Evolutionary conservation across 2,329 filamentous ascomycete genomes (phyloP).

Genomic region (Aspergillus udagawae): DNA sequence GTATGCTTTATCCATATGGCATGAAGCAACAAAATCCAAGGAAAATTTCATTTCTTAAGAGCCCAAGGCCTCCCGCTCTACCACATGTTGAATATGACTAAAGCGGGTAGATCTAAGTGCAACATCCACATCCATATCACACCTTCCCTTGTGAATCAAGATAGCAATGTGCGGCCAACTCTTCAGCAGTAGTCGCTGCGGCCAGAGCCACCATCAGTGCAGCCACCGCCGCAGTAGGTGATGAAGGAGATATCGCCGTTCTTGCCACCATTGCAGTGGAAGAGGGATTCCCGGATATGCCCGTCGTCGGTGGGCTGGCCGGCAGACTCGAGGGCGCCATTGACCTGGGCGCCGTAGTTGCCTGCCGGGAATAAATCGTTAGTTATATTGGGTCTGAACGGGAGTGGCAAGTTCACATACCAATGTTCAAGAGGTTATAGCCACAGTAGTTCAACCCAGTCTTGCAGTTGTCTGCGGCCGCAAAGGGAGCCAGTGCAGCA

Average conservation of each 20-base stretch:
- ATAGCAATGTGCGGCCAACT: background rate
- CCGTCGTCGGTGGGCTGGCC: conserved; percentile 1
- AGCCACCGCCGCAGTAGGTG: conserved; percentile 3
- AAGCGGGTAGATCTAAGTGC: background rate
- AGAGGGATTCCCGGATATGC: conserved; percentile 6
- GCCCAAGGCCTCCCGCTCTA: background rate
- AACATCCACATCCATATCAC: background rate
- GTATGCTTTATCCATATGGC: background rate
- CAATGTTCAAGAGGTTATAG: conserved; percentile 6
- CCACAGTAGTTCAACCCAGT: conserved; percentile 7
- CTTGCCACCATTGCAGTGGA: conserved; percentile 5
- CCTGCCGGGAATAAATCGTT: background rate
- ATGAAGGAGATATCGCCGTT: conserved; percentile 7
- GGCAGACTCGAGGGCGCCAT: conserved; percentile 2
- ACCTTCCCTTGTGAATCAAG: background rate
- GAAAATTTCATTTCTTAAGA: background rate
- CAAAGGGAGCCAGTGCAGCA: background rate
- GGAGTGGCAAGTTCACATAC: background rate
- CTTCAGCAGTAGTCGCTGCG: conserved; percentile 6
- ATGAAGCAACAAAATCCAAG: background rate
- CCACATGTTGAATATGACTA: background rate
- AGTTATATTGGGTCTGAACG: background rate
- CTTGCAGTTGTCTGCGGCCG: conserved; percentile 6
- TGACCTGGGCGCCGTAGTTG: conserved; percentile 5
- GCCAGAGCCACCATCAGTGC: conserved; percentile 4